Evolutionary conservation across 495 filamentous ascomycete species (phyloP).

Genomic region (Penicillium verhagenii): DNA sequence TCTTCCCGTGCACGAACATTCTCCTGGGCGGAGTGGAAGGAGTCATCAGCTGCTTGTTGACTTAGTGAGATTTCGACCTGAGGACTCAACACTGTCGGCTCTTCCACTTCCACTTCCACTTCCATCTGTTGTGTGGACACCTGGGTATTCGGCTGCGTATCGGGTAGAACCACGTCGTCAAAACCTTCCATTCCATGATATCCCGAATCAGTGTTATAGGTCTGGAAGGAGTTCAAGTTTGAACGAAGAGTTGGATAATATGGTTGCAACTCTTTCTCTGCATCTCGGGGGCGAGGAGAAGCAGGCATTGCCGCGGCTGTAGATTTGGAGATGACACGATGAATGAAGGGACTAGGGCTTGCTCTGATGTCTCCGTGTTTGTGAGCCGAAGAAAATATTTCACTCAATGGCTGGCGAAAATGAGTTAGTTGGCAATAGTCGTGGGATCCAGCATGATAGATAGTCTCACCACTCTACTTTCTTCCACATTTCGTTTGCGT

Average conservation of each 20-base stretch:
- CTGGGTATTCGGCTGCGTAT: slow-evolving; percentile 35
- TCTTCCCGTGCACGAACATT: slow-evolving; percentile 45
- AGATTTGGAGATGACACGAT: slow-evolving; percentile 37
- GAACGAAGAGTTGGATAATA: slow-evolving; percentile 36
- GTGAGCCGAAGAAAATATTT: slow-evolving; percentile 69
- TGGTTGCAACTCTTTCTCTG: slow-evolving; percentile 22
- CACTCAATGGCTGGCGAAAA: slow-evolving; percentile 66
- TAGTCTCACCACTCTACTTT: slow-evolving; percentile 62
- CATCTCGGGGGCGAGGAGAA: slow-evolving; percentile 22
- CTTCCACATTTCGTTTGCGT: slow-evolving; percentile 64
- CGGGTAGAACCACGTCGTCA: slow-evolving; percentile 35
- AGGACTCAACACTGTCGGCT: slow-evolving; percentile 31
- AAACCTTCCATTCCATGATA: slow-evolving; percentile 74
- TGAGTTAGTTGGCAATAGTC: slow-evolving; percentile 19
- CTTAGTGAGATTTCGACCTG: slow-evolving; percentile 36
- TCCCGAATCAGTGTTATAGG: slow-evolving; percentile 66
- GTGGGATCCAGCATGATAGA: slow-evolving; percentile 10
- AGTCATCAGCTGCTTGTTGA: slow-evolving; percentile 55
- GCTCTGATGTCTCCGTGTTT: slow-evolving; percentile 39
- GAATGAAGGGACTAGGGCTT: slow-evolving; percentile 33
- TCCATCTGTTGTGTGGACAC: slow-evolving; percentile 37
- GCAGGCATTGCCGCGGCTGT: slow-evolving; percentile 15
- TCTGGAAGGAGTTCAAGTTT: slow-evolving; percentile 41
- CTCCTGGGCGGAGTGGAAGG: slow-evolving; percentile 69
- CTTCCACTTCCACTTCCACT: slow-evolving; percentile 32